Base-by-base conservation (phyloP, 768 basidiomycete genomes). In the Pleurotus citrinopileatus region DNA sequence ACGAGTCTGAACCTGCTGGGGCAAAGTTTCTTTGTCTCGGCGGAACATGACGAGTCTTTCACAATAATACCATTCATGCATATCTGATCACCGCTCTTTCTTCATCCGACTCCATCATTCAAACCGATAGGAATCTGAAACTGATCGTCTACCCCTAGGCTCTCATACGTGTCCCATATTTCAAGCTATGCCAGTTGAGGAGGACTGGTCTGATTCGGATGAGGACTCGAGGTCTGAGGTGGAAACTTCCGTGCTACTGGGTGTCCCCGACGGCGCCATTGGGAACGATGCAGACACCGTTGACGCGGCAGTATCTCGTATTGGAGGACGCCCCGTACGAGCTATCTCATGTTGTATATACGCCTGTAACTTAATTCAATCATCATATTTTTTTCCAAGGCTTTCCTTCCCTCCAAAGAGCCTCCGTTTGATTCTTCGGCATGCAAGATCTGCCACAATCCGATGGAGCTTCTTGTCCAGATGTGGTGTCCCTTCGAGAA, bases 281-380 rank as follows among this genome's bases (percentile, higher is more conserved):
- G 77, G 83, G 54, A 71, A 72, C 55, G 63, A 75, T 50, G 60
- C 72, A 37, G 90, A 93, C 66, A 66, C 88, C 60, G 67, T 66
- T 60, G 91, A 94, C 70, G 87, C 83, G 38, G 84, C 88, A 54
- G 89, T 94, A 59, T 94, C 92, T 69, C 88, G 92, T 69, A 87
- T 94, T 57, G 92, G 92, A 65, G 92, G 92, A 66, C 79, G 79
- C 73, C 92, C 92, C 79, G 91, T 94, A 86, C 83, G 90, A 80
- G 70, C 69, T 72, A 70, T 74, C 74, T 72, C 69, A 68, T 71
- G 17, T 42, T 42, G 62, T 66, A 70, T 77, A 75, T 81, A 78
- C 66, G 7, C 48, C 65, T 67, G 69, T 65, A 65, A 62, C 23
- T 72, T 57, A 28, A 27, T 46, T 22, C 23, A 26, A 70, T 62